A percentile compares a stretch with the other conserved stretches of the same genome.
Evolutionary conservation across 768 basidiomycete species (phyloP).

Genomic region (Agaricus subrufescens): DNA sequence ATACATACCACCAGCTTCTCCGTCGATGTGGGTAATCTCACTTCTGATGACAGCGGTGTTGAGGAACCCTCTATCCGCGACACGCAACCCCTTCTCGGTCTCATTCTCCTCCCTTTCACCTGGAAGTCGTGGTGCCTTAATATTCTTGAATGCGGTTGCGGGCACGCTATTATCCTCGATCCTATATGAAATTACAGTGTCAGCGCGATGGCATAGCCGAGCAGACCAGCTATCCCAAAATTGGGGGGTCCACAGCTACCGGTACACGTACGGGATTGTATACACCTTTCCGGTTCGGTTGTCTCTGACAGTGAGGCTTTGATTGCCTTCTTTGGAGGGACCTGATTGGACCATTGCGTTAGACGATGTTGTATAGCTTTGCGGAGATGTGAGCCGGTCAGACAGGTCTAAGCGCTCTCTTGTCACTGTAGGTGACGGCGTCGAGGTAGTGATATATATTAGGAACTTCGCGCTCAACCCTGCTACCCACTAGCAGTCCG

Average conservation of each 20-base stretch:
- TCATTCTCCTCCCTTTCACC: slow-evolving; percentile 79
- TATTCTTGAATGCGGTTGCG: slow-evolving; percentile 77
- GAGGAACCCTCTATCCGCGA: slow-evolving; percentile 76
- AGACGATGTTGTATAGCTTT: not conserved
- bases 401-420: too few species aligned
- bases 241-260: not conserved
- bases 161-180: slow-evolving; percentile 77
- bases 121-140: slow-evolving; percentile 51
- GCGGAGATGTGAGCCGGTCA: not conserved
- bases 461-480: too few species aligned
- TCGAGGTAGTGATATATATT: too few species aligned
- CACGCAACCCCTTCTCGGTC: slow-evolving; percentile 74
- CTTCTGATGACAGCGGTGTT: slow-evolving; percentile 81
- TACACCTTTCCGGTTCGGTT: slow-evolving; percentile 83
- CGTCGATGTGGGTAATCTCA: slow-evolving; percentile 87
- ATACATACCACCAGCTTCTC: slow-evolving; percentile 65
- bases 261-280: slow-evolving; percentile 58
- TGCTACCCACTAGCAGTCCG: too few species aligned
- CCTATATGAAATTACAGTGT: slow-evolving; percentile 28
- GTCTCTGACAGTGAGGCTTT: slow-evolving; percentile 65
- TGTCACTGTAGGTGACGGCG: too few species aligned
- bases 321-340: slow-evolving; percentile 12
- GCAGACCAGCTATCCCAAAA: not conserved
- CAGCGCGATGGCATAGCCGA: not conserved
- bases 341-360: slow-evolving; percentile 24